phyloP scores from a whole-genome alignment of 2,329 filamentous ascomycete genomes.

The Colletotrichum neosansevieriae region DNA sequence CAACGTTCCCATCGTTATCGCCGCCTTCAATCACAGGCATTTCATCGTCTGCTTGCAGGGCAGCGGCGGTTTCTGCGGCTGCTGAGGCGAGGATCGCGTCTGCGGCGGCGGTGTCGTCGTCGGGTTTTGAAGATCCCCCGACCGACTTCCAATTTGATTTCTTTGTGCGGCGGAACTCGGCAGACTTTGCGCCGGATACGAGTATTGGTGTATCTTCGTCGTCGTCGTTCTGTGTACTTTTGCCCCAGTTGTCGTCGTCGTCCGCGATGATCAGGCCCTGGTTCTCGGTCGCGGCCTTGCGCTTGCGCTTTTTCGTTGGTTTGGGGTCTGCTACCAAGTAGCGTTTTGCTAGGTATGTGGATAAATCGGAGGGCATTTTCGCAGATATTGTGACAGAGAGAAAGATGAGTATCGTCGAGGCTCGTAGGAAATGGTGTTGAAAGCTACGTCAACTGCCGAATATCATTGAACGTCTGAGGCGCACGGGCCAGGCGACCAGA shows the following conservation, averaged over 20 bases:
- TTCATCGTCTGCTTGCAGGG: constrained; percentile 61
- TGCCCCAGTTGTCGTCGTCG: constrained; percentile 70
- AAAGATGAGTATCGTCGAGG: constrained; percentile 5
- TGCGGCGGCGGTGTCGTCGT: constrained; percentile 70
- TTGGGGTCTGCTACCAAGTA: constrained; percentile 78
- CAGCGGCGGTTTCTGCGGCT: constrained; percentile 73
- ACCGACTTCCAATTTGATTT: constrained; percentile 85
- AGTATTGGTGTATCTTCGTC: constrained; percentile 65
- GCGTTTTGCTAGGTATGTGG: constrained; percentile 89
- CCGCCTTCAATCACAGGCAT: constrained; percentile 59
- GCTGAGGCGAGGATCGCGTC: constrained; percentile 83
- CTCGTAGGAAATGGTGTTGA: background rate
- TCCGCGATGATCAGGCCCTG: constrained; percentile 73
- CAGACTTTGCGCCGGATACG: constrained; percentile 60
- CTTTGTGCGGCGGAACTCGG: constrained; percentile 79
- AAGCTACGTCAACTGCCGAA: background rate
- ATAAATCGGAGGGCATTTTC: constrained; percentile 71
- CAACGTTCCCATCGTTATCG: constrained; percentile 57
- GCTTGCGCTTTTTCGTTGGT: constrained; percentile 72
- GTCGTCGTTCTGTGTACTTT: constrained; percentile 55
- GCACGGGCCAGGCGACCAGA: constrained; percentile 23
- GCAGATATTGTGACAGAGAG: background rate
- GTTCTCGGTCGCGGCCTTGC: constrained; percentile 61
- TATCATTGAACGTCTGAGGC: constrained; percentile 7
- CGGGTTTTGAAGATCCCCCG: constrained; percentile 49